A percentile compares a stretch with the other conserved stretches of the same genome.
phyloP scores from a whole-genome alignment of 148 eudicot genomes.

The Beta vulgaris region DNA sequence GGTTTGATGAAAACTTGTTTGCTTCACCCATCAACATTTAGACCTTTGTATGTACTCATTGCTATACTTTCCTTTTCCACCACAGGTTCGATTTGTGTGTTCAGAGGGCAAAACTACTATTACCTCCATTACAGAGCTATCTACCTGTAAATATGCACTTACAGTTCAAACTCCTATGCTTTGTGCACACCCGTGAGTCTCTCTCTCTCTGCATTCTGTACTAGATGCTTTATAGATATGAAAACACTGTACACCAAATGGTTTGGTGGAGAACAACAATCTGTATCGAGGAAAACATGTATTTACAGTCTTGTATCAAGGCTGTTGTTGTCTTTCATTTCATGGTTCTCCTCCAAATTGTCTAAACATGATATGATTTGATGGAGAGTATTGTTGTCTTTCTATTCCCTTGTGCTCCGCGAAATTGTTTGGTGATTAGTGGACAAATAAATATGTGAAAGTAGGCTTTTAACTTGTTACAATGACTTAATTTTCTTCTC shows the following conservation, averaged over 20 bases:
- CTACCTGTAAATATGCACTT: constrained; percentile 96
- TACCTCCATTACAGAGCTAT: constrained; percentile 79
- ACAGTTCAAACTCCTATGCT: constrained; percentile 77
- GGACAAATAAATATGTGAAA: too few relatives aligned
- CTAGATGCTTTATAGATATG: too few relatives aligned
- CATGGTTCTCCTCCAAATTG: too few relatives aligned
- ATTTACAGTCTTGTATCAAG: too few relatives aligned
- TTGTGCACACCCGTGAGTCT: constrained; percentile 86
- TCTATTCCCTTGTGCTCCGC: too few relatives aligned
- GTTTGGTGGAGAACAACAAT: too few relatives aligned
- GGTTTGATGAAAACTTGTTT: constrained; percentile 38
- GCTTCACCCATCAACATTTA: constrained; percentile 5
- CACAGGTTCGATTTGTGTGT: constrained; percentile 90
- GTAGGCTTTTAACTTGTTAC: neutral
- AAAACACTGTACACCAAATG: too few relatives aligned
- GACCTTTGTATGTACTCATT: constrained; percentile 2
- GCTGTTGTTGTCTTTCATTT: too few relatives aligned
- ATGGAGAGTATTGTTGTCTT: too few relatives aligned
- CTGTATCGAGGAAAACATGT: too few relatives aligned
- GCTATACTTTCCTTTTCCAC: constrained; percentile 11
- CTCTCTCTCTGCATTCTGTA: constrained; percentile 29
- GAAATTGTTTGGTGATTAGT: too few relatives aligned
- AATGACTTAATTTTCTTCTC: neutral
- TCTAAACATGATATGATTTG: too few relatives aligned
- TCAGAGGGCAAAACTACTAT: constrained; percentile 89